Conservation (phyloP, 805 yeast species). For the Candida ulmi region DNA sequence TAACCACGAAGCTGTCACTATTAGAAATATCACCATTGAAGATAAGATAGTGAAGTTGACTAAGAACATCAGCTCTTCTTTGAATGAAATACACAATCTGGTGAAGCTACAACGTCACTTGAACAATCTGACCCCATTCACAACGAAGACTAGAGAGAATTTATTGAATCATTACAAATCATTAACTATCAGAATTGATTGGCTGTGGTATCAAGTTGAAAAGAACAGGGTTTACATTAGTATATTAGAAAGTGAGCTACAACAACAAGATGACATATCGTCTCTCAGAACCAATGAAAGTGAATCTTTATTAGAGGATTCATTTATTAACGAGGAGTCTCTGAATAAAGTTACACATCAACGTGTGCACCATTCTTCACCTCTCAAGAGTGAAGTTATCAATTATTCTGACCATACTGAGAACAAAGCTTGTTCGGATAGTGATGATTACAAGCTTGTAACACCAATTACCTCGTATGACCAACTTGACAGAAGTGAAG, state of each 20-base stretch:
- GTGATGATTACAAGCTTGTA: too few relatives aligned
- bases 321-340: slow-evolving; percentile 16
- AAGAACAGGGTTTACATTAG: slow-evolving; percentile 36
- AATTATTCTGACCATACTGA: too few relatives aligned
- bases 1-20: slow-evolving; percentile 20
- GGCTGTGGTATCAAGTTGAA: slow-evolving; percentile 50
- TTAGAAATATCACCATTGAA: slow-evolving; percentile 21
- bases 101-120: slow-evolving; percentile 33
- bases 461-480: too few relatives aligned
- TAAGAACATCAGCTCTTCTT: slow-evolving; percentile 29
- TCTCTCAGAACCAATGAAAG: slow-evolving; percentile 7
- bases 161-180: slow-evolving; percentile 39
- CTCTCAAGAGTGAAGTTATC: too few relatives aligned
- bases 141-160: slow-evolving; percentile 44
- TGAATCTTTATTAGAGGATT: slow-evolving; percentile 19
- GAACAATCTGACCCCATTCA: slow-evolving; percentile 48
- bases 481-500: slow-evolving; percentile 1
- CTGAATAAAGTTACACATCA: too few relatives aligned
- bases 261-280: neutral
- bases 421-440: too few relatives aligned
- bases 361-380: too few relatives aligned
- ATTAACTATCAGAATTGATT: slow-evolving; percentile 47
- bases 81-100: slow-evolving; percentile 31
- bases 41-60: slow-evolving; percentile 31
- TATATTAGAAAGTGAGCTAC: slow-evolving; percentile 23